Evolutionary conservation across 148 eudicot species (phyloP), one percentile per base, ranked within the genome.

Genomic region (Oxyria digyna): DNA sequence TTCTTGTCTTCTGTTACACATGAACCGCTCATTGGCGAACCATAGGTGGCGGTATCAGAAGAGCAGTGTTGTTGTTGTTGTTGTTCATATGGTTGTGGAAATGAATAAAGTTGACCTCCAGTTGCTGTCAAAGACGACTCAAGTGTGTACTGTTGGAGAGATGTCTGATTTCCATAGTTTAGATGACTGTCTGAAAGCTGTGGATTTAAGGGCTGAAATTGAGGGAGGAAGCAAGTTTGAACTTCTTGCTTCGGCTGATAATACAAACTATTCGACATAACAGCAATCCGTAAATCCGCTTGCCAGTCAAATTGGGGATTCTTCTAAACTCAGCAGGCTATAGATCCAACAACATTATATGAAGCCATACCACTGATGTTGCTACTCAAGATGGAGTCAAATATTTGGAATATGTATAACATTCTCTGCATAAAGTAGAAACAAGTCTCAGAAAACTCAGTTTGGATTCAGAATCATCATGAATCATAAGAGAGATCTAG

Each of bases 221-320:
- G 83, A 78, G 84, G 83, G 69, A 75, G 54, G 68, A 75, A 45
- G 41, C 67, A 76, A 41, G 79, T 57, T 48, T 82, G 84, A 23
- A 74, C 49, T 15, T 82, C 84, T 42, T 77, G 78, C 69, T 71
- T 74, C 20, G 83, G 76, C 72, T 69, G 78, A 70, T 63, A 75
- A 67, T 80, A 81, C 40, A 85, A 62, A 67, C 81, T 75, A 67
- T 80, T 80, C 59, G 84, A 80, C 88, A 85, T 85, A 1, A 37
- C 70, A 50, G 62, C 62, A 52, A 52, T 23, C 3, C 14, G 6
- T 27, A 14, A 59, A 29, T 31, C 20, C 7, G 18, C 20, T 57
- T 59, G 37, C 62, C 24, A 12, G 59, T 52, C 21, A 23, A 52
- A 52, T 52, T 23, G 31, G 59, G 59, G 59, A 52, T 9, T 52